Evolutionary conservation across 2,329 filamentous ascomycete species (phyloP), one percentile per base, ranked within the genome.

Genomic region (Acephala macrosclerotiorum): DNA sequence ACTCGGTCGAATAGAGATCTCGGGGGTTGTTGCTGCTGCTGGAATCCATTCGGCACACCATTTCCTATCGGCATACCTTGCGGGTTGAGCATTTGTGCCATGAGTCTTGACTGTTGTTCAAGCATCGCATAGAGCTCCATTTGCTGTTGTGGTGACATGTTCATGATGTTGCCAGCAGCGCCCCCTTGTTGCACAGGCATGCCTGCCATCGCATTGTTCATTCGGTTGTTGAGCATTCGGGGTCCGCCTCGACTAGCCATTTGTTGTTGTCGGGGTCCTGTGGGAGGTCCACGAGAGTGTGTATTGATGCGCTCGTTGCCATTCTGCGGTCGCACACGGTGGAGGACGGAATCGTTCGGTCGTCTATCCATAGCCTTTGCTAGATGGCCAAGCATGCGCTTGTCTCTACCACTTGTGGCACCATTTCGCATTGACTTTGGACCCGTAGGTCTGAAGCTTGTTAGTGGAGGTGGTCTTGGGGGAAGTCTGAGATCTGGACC

Each of bases 351-450:
- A 72, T 97, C 94, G 71, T 84, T 83, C 40, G 85, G 84, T 68
- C 95, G 84, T 68, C 95, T 89, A 73, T 96, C 93, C 87, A 97
- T 89, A 16, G 89, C 88, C 74, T 92, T 92, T 76, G 91, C 89
- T 76, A 96, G 87, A 72, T 97, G 93, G 58, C 93, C 93, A 64
- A 97, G 84, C 83, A 97, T 89, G 68, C 93, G 89, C 77, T 93
- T 94, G 66, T 92, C 91, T 71, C 92, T 89, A 25, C 87, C 85
- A 63, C 84, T 83, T 76, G 51, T 79, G 75, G 66, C 76, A 66
- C 73, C 79, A 33, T 53, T 93, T 75, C 96, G 91, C 94, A 98
- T 97, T 38, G 94, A 94, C 78, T 94, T 96, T 20, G 96, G 96
- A 64, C 95, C 96, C 60, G 94, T 98, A 11, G 96, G 96, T 75